Evolutionary conservation across 2,329 filamentous ascomycete species (phyloP).

Genomic region (Microdochium bolleyi): DNA sequence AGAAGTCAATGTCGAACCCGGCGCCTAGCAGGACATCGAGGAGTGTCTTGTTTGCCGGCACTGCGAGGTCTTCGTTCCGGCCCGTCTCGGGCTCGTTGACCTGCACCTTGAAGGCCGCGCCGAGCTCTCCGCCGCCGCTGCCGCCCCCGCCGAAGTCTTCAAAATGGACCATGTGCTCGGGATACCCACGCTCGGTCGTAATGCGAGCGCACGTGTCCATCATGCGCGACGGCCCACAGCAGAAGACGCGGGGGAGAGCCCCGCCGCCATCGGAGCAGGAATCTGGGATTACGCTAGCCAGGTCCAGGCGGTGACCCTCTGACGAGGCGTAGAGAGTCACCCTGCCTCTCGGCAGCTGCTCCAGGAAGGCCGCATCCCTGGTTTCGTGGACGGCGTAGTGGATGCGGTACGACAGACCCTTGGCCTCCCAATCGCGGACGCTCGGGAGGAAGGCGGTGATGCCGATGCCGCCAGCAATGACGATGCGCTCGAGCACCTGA

Average conservation of each 20-base stretch:
- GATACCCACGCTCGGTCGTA: neutral
- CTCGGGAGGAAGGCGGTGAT: neutral
- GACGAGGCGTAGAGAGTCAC: neutral
- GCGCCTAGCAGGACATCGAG: constrained; percentile 1
- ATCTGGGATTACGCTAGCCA: neutral
- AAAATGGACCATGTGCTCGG: constrained; percentile 1
- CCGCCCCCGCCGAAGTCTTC: neutral
- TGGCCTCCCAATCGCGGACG: neutral
- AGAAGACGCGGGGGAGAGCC: neutral
- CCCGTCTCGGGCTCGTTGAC: neutral
- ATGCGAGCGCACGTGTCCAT: neutral
- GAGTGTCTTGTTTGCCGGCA: neutral
- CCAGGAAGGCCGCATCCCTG: neutral
- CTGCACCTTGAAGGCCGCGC: neutral
- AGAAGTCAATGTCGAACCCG: constrained; percentile 26
- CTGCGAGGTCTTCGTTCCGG: constrained; percentile 1
- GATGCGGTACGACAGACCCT: neutral
- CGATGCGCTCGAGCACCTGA: neutral
- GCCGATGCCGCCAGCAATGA: constrained; percentile 1
- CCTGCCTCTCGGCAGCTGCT: neutral
- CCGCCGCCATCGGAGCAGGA: neutral
- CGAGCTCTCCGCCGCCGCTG: neutral
- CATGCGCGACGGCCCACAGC: constrained; percentile 1
- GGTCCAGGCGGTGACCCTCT: neutral
- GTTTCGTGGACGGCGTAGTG: neutral